Percentiles rank a stretch among this genome's conserved stretches.
These are phyloP conservation scores for Polytolypa hystricis DNA, from an alignment of 2,329 filamentous ascomycete species.

Conservation along the genomic window DNA sequence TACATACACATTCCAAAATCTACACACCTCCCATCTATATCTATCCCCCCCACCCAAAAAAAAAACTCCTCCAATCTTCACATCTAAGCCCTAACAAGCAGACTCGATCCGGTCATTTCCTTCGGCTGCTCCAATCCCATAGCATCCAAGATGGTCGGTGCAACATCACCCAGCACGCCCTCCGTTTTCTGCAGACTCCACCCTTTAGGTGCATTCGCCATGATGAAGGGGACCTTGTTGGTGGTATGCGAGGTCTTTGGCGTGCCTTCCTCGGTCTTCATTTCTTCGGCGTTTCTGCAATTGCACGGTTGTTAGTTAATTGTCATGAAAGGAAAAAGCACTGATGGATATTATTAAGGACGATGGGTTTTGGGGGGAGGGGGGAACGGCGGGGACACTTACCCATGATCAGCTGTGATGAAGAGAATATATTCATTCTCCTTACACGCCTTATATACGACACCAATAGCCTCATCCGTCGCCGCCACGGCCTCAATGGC, in stretches of 20 bases:
- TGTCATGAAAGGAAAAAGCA: not conserved
- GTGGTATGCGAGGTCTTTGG: slow-evolving; percentile 97
- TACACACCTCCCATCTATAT: not conserved
- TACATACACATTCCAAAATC: not conserved
- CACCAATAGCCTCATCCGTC: slow-evolving; percentile 88
- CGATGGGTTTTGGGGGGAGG: too few species aligned
- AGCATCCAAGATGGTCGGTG: slow-evolving; percentile 78
- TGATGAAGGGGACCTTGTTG: slow-evolving; percentile 95
- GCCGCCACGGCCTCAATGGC: slow-evolving; percentile 73
- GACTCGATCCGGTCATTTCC: slow-evolving; percentile 80
- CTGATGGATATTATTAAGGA: too few species aligned
- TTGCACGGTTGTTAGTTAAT: slow-evolving; percentile 16
- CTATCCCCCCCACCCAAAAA: not conserved
- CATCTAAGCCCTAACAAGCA: slow-evolving; percentile 57
- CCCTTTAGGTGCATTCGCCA: slow-evolving; percentile 88
- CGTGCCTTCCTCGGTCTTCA: slow-evolving; percentile 91
- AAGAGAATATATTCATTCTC: slow-evolving; percentile 87
- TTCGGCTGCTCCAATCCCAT: slow-evolving; percentile 87
- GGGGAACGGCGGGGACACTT: too few species aligned
- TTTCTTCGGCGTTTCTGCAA: slow-evolving; percentile 81
- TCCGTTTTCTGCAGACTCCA: slow-evolving; percentile 75
- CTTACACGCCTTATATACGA: slow-evolving; percentile 88
- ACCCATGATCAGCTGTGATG: slow-evolving; percentile 90
- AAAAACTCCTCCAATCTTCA: not conserved
- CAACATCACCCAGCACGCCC: slow-evolving; percentile 93